Evolutionary conservation across 2,329 filamentous ascomycete genomes (phyloP).

Genomic region (Colletotrichum higginsianum): DNA sequence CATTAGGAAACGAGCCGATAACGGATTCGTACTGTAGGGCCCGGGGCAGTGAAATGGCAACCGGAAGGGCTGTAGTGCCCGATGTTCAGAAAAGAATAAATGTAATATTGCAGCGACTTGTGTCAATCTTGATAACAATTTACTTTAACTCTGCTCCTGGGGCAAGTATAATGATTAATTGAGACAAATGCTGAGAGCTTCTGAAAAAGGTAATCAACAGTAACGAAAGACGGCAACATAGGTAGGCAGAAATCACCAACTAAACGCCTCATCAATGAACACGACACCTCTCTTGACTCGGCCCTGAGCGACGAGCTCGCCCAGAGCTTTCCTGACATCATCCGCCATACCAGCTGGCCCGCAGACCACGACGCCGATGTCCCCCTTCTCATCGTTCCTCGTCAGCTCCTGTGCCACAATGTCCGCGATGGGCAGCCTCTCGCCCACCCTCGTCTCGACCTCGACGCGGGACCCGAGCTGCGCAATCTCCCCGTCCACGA

Average conservation of each 20-base stretch:
- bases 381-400: conserved; percentile 38
- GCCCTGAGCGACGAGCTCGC: conserved; percentile 40
- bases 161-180: no score
- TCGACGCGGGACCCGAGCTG: conserved; percentile 42
- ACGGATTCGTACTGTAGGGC: no score
- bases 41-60: no score
- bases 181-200: no score
- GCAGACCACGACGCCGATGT: conserved; percentile 48
- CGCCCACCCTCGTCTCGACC: conserved; percentile 45
- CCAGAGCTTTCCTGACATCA: conserved; percentile 46
- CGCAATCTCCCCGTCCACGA: conserved; percentile 39
- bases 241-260: conserved; percentile 38
- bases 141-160: no score
- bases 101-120: no score
- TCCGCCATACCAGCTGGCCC: conserved; percentile 50
- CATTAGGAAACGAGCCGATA: no score
- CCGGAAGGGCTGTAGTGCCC: no score
- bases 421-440: conserved; percentile 44
- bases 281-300: conserved; percentile 44
- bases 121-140: no score
- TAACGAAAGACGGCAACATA: accelerated
- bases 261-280: conserved; percentile 47
- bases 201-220: accelerated
- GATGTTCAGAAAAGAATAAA: no score
- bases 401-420: conserved; percentile 46